These are phyloP conservation scores for Moesziomyces aphidis DNA, from an alignment of 1,284 basidiomycete species.

Conservation along the genomic window DNA sequence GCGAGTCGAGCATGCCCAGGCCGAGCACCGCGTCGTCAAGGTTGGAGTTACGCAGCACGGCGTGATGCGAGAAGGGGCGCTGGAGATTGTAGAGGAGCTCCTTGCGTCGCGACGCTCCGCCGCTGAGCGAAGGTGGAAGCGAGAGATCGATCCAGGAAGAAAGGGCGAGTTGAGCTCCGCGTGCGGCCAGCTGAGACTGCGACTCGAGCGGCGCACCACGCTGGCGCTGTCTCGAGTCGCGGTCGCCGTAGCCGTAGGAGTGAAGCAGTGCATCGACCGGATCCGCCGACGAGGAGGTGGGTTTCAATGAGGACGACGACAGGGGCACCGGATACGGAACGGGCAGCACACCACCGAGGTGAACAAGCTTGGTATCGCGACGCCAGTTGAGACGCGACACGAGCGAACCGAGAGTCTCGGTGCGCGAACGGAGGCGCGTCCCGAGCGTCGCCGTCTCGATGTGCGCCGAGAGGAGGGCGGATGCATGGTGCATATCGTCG, in stretches of 20 bases:
- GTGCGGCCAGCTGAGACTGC: slow-evolving; percentile 20
- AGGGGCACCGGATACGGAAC: slow-evolving; percentile 50
- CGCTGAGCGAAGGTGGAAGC: slow-evolving; percentile 14
- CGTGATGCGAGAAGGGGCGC: slow-evolving; percentile 29
- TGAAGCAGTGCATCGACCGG: slow-evolving; percentile 59
- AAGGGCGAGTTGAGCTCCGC: slow-evolving; percentile 18
- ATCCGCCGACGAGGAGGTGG: slow-evolving; percentile 10
- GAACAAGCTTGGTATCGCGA: slow-evolving; percentile 57
- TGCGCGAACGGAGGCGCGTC: slow-evolving; percentile 36
- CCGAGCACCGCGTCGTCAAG: slow-evolving; percentile 23
- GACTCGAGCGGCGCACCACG: slow-evolving; percentile 33
- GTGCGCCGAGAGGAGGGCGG: slow-evolving; percentile 56
- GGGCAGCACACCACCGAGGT: slow-evolving; percentile 59
- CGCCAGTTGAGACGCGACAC: slow-evolving; percentile 60
- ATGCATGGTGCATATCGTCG: slow-evolving; percentile 46
- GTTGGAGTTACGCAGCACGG: slow-evolving; percentile 33
- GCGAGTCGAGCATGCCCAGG: slow-evolving; percentile 40
- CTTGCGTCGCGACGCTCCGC: slow-evolving; percentile 1
- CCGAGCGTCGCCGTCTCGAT: slow-evolving; percentile 62
- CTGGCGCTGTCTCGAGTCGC: slow-evolving; percentile 20
- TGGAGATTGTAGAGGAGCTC: slow-evolving; percentile 30
- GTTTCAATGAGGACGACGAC: background rate
- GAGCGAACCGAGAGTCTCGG: slow-evolving; percentile 49
- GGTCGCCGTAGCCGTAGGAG: slow-evolving; percentile 47
- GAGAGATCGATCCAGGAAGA: slow-evolving; percentile 41